These are phyloP conservation scores for Ulvella scutata DNA, from an alignment of 139 green algal species.

Conservation along the genomic window DNA sequence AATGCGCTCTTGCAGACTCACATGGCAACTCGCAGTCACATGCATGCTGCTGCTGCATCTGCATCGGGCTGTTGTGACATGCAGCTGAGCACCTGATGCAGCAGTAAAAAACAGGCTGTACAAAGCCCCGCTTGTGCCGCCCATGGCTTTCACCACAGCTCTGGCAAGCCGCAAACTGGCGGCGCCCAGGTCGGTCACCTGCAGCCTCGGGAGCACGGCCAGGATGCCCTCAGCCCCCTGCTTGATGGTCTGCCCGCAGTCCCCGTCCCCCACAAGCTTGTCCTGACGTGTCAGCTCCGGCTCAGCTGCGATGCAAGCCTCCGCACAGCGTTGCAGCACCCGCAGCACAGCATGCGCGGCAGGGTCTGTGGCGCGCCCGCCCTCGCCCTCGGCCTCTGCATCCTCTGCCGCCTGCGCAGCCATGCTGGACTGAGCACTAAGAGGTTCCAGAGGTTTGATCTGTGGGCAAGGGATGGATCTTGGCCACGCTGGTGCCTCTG, in stretches of 20 bases:
- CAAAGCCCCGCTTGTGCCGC: conserved; percentile 49
- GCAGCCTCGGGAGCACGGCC: conserved; percentile 4
- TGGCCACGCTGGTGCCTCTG: conserved; percentile 14
- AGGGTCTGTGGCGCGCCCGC: background rate
- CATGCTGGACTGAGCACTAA: background rate
- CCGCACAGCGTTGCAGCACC: conserved; percentile 7
- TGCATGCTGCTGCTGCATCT: conserved; percentile 18
- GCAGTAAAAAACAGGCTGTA: conserved; percentile 42
- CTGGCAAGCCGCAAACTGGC: conserved; percentile 11
- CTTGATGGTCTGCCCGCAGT: conserved; percentile 60
- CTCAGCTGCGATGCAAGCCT: conserved; percentile 19
- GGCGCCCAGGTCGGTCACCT: conserved; percentile 8
- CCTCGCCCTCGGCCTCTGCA: background rate
- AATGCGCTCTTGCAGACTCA: too few relatives aligned
- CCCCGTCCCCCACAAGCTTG: conserved; percentile 50
- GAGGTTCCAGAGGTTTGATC: background rate
- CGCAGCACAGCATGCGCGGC: background rate
- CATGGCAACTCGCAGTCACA: too few relatives aligned
- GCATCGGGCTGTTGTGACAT: too few relatives aligned
- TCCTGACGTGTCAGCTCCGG: conserved; percentile 26
- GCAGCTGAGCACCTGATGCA: conserved; percentile 7
- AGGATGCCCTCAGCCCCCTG: conserved; percentile 32
- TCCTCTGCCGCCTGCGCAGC: background rate
- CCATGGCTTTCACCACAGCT: conserved; percentile 28
- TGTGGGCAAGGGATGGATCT: background rate